Evolutionary conservation across 768 basidiomycete genomes (phyloP).

Genomic region (Artomyces pyxidatus): DNA sequence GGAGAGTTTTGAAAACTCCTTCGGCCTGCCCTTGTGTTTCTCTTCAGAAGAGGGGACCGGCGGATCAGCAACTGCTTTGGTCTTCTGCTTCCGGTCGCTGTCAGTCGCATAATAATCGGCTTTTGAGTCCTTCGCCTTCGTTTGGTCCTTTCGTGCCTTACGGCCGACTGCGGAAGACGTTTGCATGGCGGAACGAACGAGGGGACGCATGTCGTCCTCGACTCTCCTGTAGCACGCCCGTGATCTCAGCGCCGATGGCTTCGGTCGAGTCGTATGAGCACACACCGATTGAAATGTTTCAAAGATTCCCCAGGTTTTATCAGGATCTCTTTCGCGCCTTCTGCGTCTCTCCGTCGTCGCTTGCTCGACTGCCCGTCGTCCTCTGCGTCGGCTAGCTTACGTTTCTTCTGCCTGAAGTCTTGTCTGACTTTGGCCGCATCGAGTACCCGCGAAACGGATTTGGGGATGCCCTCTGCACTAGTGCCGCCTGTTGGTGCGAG

Average conservation of each 20-base stretch:
- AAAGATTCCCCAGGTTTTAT: slow-evolving; percentile 67
- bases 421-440: slow-evolving; percentile 53
- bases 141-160: slow-evolving; percentile 32
- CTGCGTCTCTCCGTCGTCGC: slow-evolving; percentile 25
- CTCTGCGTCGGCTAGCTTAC: slow-evolving; percentile 25
- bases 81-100: too few species aligned
- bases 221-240: slow-evolving; percentile 45
- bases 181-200: slow-evolving; percentile 54
- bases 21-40: slow-evolving; percentile 16
- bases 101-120: not conserved
- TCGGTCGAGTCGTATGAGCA: not conserved
- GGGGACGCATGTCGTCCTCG: slow-evolving; percentile 60
- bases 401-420: slow-evolving; percentile 40
- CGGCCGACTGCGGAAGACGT: slow-evolving; percentile 45
- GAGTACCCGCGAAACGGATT: slow-evolving; percentile 55
- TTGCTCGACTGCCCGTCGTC: slow-evolving; percentile 12
- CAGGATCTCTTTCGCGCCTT: slow-evolving; percentile 21
- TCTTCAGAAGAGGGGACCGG: not conserved
- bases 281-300: slow-evolving; percentile 68
- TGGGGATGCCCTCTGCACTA: slow-evolving; percentile 58
- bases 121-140: slow-evolving; percentile 20
- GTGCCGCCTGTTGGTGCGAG: slow-evolving; percentile 16
- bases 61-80: too few species aligned
- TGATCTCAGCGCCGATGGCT: too few species aligned
- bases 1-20: slow-evolving; percentile 42